Base-by-base conservation (phyloP, 192 early-diverging fungal species). In the Backusella australiensis region DNA sequence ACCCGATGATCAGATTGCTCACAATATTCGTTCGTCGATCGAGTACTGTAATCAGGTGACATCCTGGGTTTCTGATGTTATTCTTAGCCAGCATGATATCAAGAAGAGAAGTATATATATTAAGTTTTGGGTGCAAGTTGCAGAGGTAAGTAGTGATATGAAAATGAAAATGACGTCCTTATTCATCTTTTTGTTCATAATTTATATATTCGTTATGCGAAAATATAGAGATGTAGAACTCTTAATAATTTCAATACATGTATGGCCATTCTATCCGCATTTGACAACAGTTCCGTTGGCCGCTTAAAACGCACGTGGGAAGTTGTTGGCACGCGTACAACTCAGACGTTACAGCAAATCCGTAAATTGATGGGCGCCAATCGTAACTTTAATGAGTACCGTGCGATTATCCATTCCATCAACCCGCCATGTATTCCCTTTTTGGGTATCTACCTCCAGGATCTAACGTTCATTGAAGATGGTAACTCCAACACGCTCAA, bases 181-280 rank as follows among this genome's bases (percentile, higher is more conserved):
- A 34, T 26, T 49, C 12, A 74, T 14, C 3, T 1, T 34, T 23
- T 15, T 35, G 17, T 41, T 32, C 36, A n/a, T 19, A 32, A 59
- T 53, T 52, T 23, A 26, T 53, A 38, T 53, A 38, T 8, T 21
- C 19, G 7, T 0, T 21, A 53, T n/a, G 29, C 11, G 9, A 26
- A 59, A 63, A 63, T 52, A 26, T 71, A 77, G 80, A 81, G 88
- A 79, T 94, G 94, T 86, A 88, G 91, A 38, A 74, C 76, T 17
- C 81, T 98, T 35, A 96, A 98, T 86, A 97, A 98, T 87, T 98
- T 93, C 79, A 96, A 95, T 82, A 93, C 94, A 15, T 86, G 96
- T 36, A 94, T 93, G 85, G 89, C 94, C 12, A 92, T 97, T 32
- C 83, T 96, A 49, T 93, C 93, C 9, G 94, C 93, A 19, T 89